Evolutionary conservation across 768 basidiomycete genomes (phyloP).

Genomic region (Leucocoprinus leucothites): DNA sequence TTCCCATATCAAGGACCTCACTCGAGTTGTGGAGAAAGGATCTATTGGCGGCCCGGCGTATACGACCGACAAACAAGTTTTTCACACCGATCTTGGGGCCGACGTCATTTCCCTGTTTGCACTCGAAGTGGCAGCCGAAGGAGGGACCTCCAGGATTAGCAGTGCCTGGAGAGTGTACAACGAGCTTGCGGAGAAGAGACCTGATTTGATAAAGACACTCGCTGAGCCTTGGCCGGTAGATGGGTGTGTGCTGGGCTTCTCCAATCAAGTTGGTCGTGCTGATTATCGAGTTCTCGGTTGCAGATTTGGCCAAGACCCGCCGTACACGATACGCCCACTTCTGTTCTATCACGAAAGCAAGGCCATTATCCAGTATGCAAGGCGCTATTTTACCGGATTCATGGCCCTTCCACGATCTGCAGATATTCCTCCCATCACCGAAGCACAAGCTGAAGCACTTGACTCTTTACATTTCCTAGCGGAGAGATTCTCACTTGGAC

Average conservation of each 20-base stretch:
- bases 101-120: constrained; percentile 43
- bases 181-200: constrained; percentile 40
- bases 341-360: constrained; percentile 35
- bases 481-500: constrained; percentile 36
- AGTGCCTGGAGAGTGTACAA: constrained; percentile 45
- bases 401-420: constrained; percentile 28
- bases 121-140: constrained; percentile 36
- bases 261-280: neutral
- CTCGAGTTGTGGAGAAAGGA: constrained; percentile 25
- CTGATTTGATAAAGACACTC: constrained; percentile 39
- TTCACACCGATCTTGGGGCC: constrained; percentile 39
- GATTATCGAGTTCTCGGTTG: neutral
- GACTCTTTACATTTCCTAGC: constrained; percentile 32
- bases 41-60: constrained; percentile 40
- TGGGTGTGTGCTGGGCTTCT: neutral
- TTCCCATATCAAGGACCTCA: constrained; percentile 40
- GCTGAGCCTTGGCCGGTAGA: constrained; percentile 39
- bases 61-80: constrained; percentile 46
- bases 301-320: constrained; percentile 35
- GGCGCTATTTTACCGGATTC: constrained; percentile 40
- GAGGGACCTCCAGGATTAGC: constrained; percentile 41
- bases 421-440: constrained; percentile 40
- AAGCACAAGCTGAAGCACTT: constrained; percentile 46
- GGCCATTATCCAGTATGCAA: constrained; percentile 42
- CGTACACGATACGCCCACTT: constrained; percentile 32